Base-by-base conservation (phyloP, 1,284 basidiomycete species). In the Cystobasidium slooffiae region DNA sequence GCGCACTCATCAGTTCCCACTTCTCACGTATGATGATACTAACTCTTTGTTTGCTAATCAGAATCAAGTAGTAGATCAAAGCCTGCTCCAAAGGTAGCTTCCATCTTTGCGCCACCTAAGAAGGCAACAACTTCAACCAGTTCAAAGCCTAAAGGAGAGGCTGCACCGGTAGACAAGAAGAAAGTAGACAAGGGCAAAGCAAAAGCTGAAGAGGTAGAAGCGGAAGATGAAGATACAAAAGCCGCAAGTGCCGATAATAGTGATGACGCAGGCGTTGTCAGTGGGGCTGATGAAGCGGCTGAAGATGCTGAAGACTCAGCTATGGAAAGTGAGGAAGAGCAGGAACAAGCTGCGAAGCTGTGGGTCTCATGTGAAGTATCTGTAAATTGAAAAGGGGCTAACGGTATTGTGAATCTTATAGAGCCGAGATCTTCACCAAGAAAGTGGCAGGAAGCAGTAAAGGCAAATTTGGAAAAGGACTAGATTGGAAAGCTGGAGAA, bases 401-500 rank as follows among this genome's bases (percentile, higher is more conserved):
- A 12, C 7, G 9, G 37, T 18, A 39, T 62, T 47, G 41, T 16
- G 9, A 14, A 22, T 69, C 74, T 67, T 65, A 31, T 74, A 94
- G 93, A 78, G 92, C 91, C 16, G 88, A 91, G 78, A 78, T 80
- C 56, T 87, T 92, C 44, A 86, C 85, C 31, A 86, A 87, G 77
- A 88, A 86, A 68, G 81, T 85, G 20, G 89, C 90, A n/a, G 90
- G 93, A 1, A 91, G 93, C 78, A 85, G 93, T 16, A 86, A 88
- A 75, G 90, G 90, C 64, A 77, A 80, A 63, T 75, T 77, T n/a
- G 75, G 61, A 1, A 68, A 76, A 59, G 70, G 68, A 4, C 64
- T 70, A 22, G 75, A 75, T 9, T 98, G 95, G 95, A 91, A 93
- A 84, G 85, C 85, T 44, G 94, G 93, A 37, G 86, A 91, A 78